Evolutionary conservation across 805 yeast species (phyloP), one percentile per base, ranked within the genome.

Genomic region (Yarrowia alimentaria): DNA sequence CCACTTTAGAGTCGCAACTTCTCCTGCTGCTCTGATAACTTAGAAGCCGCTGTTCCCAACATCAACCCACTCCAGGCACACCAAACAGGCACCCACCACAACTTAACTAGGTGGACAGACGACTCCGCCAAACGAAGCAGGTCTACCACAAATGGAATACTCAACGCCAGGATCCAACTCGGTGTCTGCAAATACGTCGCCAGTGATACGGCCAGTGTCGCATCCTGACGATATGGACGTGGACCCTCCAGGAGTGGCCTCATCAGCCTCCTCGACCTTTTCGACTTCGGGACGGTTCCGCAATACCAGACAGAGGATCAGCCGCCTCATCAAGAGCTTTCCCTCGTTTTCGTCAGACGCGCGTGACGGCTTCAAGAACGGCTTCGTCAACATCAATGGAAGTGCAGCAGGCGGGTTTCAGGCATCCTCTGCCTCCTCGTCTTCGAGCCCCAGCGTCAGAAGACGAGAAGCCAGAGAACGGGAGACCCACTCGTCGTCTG

Each of bases 291-390:
- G 50, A 18, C 33, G 37, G 13, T 43, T 43, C 37, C 29, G 30
- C 29, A 43, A 43, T 22, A 32, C 50, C 17, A 20, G 37, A 5
- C 50, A 30, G 30, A 29, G 50, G 6, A 37, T 43, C 30, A 30
- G 22, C 30, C 35, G 50, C 6, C 30, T 43, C 21, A 30, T 43
- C 37, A 43, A 30, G 19, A 17, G 37, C 6, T 21, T 43, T 13
- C 37, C 37, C 12, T 30, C 50, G 11, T 40, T 40, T 19, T 28
- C 48, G 10, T 28, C 34, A 3, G 48, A 40, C 48, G 34, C 34
- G 4, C 9, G 34, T 3, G 48, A 40, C 48, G 48, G 48, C 1
- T 31, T 24, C n/a, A 14, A 30, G 6, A 24, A 43, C 37, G 50
- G 37, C 3, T 24, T 31, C 13, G 34, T 29, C 26, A 40, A 28